These are phyloP conservation scores for Tuber umbilicatum DNA, from an alignment of 495 filamentous ascomycete genomes.

Conservation along the genomic window DNA sequence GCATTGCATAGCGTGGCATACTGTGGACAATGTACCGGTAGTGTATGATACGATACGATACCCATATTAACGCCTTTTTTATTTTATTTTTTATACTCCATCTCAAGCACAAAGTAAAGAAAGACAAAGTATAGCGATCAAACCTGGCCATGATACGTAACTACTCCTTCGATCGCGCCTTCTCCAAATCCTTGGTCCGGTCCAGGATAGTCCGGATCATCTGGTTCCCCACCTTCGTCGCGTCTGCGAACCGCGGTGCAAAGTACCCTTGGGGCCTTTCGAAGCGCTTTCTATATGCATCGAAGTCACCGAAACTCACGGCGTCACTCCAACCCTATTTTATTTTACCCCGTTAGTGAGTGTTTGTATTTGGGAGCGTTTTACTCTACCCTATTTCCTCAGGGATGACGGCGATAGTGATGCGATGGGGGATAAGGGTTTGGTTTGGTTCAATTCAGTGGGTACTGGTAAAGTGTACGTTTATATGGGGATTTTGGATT, in stretches of 20 bases:
- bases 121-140: not conserved
- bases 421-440: not conserved
- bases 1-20: not conserved
- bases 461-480: not conserved
- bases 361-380: not conserved
- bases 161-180: conserved; percentile 1
- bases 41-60: not conserved
- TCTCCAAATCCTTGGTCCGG: conserved; percentile 54
- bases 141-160: not conserved
- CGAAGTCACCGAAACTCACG: conserved; percentile 82
- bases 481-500: not conserved
- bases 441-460: conserved; percentile 41
- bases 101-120: not conserved
- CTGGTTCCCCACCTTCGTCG: conserved; percentile 77
- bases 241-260: conserved; percentile 76
- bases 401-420: not conserved
- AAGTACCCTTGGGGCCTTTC: conserved; percentile 85
- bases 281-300: conserved; percentile 82
- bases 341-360: conserved; percentile 5
- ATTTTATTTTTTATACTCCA: not conserved
- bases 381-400: not conserved
- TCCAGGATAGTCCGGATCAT: conserved; percentile 96
- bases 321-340: conserved; percentile 81
- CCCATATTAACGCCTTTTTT: not conserved
- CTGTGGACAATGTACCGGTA: not conserved